These are phyloP conservation scores for Backusella westeae DNA, from an alignment of 192 early-diverging fungal species.

Conservation along the genomic window DNA sequence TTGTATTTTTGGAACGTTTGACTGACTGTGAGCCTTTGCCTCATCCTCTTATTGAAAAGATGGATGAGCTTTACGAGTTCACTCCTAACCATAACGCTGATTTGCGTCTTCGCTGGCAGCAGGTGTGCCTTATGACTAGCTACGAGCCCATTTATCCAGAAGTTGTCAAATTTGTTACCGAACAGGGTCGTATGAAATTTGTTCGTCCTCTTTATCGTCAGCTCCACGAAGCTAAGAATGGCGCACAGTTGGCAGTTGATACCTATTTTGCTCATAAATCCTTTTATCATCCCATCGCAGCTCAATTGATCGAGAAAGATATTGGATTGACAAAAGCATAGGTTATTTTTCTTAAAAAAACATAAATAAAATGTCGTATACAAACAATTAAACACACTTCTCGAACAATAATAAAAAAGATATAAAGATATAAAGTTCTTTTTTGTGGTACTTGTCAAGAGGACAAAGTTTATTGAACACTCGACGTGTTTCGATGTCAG, in stretches of 20 bases:
- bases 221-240: conserved; percentile 67
- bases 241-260: conserved; percentile 67
- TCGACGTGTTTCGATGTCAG: conserved; percentile 2
- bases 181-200: conserved; percentile 95
- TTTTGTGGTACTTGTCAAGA: conserved; percentile 11
- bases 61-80: conserved; percentile 76
- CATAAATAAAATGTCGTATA: neutral
- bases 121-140: conserved; percentile 72
- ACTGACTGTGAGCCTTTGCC: conserved; percentile 60
- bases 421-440: neutral
- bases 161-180: conserved; percentile 79
- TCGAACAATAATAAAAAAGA: neutral
- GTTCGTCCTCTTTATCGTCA: conserved; percentile 80
- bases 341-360: neutral
- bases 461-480: conserved; percentile 18
- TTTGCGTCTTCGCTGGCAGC: conserved; percentile 85
- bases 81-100: conserved; percentile 77
- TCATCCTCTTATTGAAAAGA: conserved; percentile 53
- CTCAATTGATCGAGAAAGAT: conserved; percentile 87
- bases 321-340: conserved; percentile 42
- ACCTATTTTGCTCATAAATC: conserved; percentile 75
- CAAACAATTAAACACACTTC: neutral
- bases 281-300: conserved; percentile 95
- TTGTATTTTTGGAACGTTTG: conserved; percentile 82
- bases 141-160: conserved; percentile 74